These are phyloP conservation scores for Didymella lethalis DNA, from an alignment of 2,329 filamentous ascomycete species.

Conservation along the genomic window DNA sequence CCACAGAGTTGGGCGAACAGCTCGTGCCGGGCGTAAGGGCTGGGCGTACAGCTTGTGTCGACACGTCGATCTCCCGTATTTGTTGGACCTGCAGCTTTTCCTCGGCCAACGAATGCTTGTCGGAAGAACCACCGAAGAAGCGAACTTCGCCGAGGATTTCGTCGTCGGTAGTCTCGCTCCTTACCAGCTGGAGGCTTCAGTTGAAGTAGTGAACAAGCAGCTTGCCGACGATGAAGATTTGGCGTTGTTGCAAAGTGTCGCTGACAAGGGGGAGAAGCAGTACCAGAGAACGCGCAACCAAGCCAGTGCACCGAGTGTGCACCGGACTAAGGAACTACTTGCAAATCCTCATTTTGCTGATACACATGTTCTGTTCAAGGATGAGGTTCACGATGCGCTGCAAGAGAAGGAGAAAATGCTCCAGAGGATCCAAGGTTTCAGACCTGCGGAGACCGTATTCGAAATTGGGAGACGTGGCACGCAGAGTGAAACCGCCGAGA, in stretches of 20 bases:
- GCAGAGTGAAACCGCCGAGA: slow-evolving; percentile 70
- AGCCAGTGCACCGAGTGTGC: slow-evolving; percentile 88
- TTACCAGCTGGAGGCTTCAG: slow-evolving; percentile 74
- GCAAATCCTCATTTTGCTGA: slow-evolving; percentile 74
- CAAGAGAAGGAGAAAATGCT: slow-evolving; percentile 84
- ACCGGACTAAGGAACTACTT: slow-evolving; percentile 81
- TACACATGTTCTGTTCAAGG: slow-evolving; percentile 79
- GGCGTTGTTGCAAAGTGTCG: slow-evolving; percentile 72
- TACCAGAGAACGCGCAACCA: slow-evolving; percentile 90
- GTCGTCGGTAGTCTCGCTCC: slow-evolving; percentile 79
- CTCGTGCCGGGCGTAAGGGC: slow-evolving; percentile 87
- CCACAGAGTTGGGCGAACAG: slow-evolving; percentile 94
- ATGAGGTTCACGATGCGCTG: slow-evolving; percentile 66
- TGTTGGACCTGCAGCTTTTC: slow-evolving; percentile 93
- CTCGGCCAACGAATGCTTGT: slow-evolving; percentile 83
- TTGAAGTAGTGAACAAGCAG: slow-evolving; percentile 84
- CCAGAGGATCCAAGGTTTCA: slow-evolving; percentile 84
- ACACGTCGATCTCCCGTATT: slow-evolving; percentile 87
- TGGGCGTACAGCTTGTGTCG: slow-evolving; percentile 95
- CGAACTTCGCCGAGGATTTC: slow-evolving; percentile 82
- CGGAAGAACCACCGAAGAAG: slow-evolving; percentile 67
- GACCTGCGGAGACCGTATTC: slow-evolving; percentile 94
- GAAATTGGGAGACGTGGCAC: slow-evolving; percentile 80
- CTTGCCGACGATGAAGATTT: slow-evolving; percentile 80
- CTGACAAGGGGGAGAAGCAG: slow-evolving; percentile 87